Conservation (phyloP, 2,329 filamentous ascomycete species). For the Atkinsonella texensis region DNA sequence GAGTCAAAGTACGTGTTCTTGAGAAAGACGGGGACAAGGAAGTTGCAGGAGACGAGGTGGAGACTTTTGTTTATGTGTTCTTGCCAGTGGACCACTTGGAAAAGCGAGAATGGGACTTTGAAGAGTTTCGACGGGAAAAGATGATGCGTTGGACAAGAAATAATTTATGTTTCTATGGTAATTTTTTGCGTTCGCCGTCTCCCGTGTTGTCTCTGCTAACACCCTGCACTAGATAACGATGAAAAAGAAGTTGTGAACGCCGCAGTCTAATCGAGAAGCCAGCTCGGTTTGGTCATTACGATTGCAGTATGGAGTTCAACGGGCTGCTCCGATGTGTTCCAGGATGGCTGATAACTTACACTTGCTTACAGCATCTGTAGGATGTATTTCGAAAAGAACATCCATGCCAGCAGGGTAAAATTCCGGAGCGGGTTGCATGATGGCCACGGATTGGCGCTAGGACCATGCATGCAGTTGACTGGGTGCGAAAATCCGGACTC, state of each 20-base stretch:
- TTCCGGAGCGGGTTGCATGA: too few relatives aligned
- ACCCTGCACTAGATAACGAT: constrained; percentile 10
- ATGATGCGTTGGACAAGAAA: constrained; percentile 41
- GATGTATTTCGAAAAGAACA: too few relatives aligned
- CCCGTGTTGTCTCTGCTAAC: background rate
- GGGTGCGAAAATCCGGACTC: too few relatives aligned
- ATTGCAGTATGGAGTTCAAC: too few relatives aligned
- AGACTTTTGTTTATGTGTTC: constrained; percentile 56
- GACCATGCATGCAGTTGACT: too few relatives aligned
- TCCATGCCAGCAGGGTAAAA: too few relatives aligned
- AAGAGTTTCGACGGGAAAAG: constrained; percentile 69
- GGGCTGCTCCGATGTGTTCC: too few relatives aligned
- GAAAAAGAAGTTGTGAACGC: constrained; percentile 8
- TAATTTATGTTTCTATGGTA: constrained; percentile 30
- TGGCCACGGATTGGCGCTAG: too few relatives aligned
- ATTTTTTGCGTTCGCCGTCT: constrained; percentile 14
- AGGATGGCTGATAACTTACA: too few relatives aligned
- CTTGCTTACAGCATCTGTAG: too few relatives aligned
- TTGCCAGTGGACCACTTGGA: constrained; percentile 43
- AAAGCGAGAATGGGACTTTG: constrained; percentile 74
- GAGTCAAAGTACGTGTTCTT: constrained; percentile 41
- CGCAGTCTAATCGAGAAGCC: background rate
- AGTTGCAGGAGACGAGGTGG: constrained; percentile 32
- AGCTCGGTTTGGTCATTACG: background rate
- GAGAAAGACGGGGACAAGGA: constrained; percentile 26